Base-by-base conservation (phyloP, 306 rosid species). In the Datisca glomerata region DNA sequence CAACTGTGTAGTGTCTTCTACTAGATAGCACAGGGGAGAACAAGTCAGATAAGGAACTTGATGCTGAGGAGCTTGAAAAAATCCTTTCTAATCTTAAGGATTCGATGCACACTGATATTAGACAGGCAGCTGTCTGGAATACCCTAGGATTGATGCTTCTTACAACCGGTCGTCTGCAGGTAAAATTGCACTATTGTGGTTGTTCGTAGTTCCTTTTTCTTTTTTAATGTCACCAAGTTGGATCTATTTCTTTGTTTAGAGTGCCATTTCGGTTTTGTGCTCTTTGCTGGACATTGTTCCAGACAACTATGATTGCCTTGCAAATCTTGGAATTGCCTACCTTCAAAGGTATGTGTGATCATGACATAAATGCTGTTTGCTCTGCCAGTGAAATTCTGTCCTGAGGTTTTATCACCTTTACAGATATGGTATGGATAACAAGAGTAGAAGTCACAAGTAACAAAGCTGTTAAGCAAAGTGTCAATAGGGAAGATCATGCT, bases 41-140 rank as follows among this genome's bases (percentile, higher is more conserved):
- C 51, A 63, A 62, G 69, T 64, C 69, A 21, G 89, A 80, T 71
- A 70, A 77, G 60, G 97, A 89, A 63, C 89, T 89, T 65, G 89
- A 83, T 44, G 64, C 78, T 35, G 72, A 65, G 24, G 97, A 83
- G 76, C 79, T 83, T 28, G 89, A 80, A 28, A 91, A 83, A 47
- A 65, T 83, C 72, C 65, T 72, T 66, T 79, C 67, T 32, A 89
- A 80, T 60, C 56, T 83, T 41, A 83, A 65, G 39, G 89, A 83
- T 43, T 74, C 97, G 21, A 57, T 70, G 65, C 78, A 61, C 21
- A 79, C 75, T 25, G 97, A 89, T 80, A 66, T 77, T 45, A 72
- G 91, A 50, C 97, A 83, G 69, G 80, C 93, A 38, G 85, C 91
- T 65, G 70, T 89, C 16, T 89, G 97, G 97, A 89, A 83, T 62